phyloP scores from a whole-genome alignment of 108 stramenopile genomes.

The Parmales sp. region DNA sequence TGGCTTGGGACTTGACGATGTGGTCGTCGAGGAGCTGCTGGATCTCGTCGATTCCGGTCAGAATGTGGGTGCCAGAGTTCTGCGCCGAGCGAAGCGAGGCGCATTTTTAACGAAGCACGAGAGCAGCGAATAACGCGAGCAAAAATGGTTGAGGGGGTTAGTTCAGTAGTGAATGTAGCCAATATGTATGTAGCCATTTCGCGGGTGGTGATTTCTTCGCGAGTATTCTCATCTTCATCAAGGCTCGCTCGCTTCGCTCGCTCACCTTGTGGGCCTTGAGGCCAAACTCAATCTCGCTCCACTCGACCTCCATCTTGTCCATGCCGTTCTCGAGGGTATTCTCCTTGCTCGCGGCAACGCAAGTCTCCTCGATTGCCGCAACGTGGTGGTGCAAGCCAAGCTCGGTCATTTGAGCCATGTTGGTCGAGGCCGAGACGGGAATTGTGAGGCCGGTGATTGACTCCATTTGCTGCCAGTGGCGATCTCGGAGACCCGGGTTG shows the following conservation, averaged over 20 bases:
- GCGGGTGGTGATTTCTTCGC: too few relatives aligned
- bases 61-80: constrained; percentile 45
- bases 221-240: too few relatives aligned
- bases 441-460: constrained; percentile 22
- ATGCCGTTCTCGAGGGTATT: constrained; percentile 45
- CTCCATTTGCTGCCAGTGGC: constrained; percentile 55
- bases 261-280: constrained; percentile 47
- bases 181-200: too few relatives aligned
- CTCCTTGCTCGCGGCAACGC: constrained; percentile 53
- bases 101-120: too few relatives aligned
- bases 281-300: constrained; percentile 34
- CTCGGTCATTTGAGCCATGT: constrained; percentile 32
- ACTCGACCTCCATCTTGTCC: constrained; percentile 52
- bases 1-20: constrained; percentile 58
- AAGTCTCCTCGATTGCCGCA: constrained; percentile 40
- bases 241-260: too few relatives aligned
- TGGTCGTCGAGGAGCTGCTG: constrained; percentile 61
- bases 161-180: too few relatives aligned
- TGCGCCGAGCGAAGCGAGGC: too few relatives aligned
- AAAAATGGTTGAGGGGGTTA: too few relatives aligned
- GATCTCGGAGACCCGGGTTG: constrained; percentile 45
- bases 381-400: constrained; percentile 36
- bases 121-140: too few relatives aligned
- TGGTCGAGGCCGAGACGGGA: constrained; percentile 16
- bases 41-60: constrained; percentile 40